These are phyloP conservation scores for Ganoderma sinense DNA, from an alignment of 1,284 basidiomycete species.

Conservation along the genomic window DNA sequence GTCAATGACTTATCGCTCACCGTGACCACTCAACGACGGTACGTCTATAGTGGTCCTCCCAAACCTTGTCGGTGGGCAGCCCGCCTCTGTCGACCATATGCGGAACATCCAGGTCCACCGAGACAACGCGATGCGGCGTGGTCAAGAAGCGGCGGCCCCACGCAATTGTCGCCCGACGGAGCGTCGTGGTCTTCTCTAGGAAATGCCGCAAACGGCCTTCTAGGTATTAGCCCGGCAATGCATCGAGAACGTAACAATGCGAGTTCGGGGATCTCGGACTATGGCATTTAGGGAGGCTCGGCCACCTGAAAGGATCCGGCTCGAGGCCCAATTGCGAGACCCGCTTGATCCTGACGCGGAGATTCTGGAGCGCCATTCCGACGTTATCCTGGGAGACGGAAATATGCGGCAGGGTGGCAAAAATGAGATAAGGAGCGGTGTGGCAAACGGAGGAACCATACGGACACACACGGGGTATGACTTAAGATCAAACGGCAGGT, in stretches of 20 bases:
- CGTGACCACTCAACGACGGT: neutral
- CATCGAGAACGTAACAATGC: neutral
- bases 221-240: neutral
- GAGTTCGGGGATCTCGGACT: neutral
- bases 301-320: neutral
- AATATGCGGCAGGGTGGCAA: too few relatives aligned
- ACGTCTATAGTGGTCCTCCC: neutral
- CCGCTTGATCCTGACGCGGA: neutral
- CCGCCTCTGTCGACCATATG: neutral
- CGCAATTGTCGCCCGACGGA: neutral
- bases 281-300: neutral
- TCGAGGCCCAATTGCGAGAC: neutral
- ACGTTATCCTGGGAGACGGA: neutral
- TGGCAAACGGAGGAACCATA: neutral
- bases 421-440: neutral
- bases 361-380: neutral
- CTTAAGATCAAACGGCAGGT: neutral
- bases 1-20: neutral
- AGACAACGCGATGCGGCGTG: neutral
- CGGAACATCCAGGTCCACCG: neutral
- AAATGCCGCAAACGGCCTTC: neutral
- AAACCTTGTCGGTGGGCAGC: neutral
- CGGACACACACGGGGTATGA: neutral
- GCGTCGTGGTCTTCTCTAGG: neutral
- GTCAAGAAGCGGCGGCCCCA: neutral